A percentile compares a stretch with the other conserved stretches of the same genome.
phyloP scores from a whole-genome alignment of 768 basidiomycete genomes.

The Serendipita vermifera region DNA sequence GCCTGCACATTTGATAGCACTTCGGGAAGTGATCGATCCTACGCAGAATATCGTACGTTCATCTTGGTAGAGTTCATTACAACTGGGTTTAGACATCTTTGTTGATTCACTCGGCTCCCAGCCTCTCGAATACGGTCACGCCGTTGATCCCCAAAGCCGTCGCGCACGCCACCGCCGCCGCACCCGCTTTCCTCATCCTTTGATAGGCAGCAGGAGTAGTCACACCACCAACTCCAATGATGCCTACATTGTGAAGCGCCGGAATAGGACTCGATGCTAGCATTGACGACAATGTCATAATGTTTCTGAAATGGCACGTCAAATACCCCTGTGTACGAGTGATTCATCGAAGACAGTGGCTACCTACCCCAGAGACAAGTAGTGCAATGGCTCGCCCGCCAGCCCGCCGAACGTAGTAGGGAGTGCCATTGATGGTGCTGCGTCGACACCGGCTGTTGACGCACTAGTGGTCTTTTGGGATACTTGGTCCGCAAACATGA shows the following conservation, averaged over 20 bases:
- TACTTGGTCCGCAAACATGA: conserved; percentile 50
- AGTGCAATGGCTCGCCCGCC: conserved; percentile 63
- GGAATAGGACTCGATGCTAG: conserved; percentile 31
- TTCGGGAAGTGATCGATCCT: no score
- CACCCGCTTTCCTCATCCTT: conserved; percentile 67
- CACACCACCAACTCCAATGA: conserved; percentile 80
- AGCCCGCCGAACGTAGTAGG: conserved; percentile 57
- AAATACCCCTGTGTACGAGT: background rate
- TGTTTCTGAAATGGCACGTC: conserved; percentile 18
- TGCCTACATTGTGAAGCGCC: conserved; percentile 35
- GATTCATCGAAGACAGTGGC: no score
- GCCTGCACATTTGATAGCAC: no score
- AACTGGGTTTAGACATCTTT: no score
- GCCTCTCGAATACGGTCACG: conserved; percentile 26
- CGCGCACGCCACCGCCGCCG: conserved; percentile 53
- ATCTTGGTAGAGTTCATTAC: no score
- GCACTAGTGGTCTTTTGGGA: conserved; percentile 11
- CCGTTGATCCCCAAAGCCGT: conserved; percentile 36
- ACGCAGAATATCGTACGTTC: no score
- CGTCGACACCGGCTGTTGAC: conserved; percentile 7
- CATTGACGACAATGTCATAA: conserved; percentile 38
- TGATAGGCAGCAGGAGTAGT: conserved; percentile 42
- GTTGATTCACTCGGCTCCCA: conserved; percentile 3
- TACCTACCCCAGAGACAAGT: conserved; percentile 69
- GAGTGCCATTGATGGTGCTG: conserved; percentile 36